Base-by-base conservation (phyloP, 176 grass and related monocot species). In the Poa pratensis region DNA sequence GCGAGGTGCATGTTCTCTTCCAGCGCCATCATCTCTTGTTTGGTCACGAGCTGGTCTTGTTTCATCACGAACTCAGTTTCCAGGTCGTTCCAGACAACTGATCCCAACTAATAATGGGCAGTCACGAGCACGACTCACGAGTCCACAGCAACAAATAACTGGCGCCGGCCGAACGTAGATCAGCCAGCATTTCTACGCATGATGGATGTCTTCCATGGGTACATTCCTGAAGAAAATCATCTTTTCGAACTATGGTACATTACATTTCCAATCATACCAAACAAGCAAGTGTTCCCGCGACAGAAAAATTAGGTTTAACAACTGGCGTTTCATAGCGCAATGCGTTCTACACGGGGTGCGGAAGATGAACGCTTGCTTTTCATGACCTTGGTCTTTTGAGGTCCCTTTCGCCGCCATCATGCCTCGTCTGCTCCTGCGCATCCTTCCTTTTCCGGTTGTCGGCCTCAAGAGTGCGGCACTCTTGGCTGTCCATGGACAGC, bases 401-500 rank as follows among this genome's bases (percentile, higher is more conserved):
- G 51, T 87, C 92, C 86, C 89, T 88, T 75, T 89, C 89, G 77
- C 63, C n/a, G 1, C 34, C 75, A 26, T 86, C 69, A 2, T 78
- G 13, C 45, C 71, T 81, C 72, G 69, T 49, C 9, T 88, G 19
- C 24, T 90, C 92, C 16, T 90, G 84, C 1, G 1, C 15, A 58
- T 90, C 86, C 69, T 84, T 94, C 73, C 90, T 91, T 85, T 91
- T 94, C 6, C 51, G 24, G 37, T 26, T 84, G 42, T 79, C 64
- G 2, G 6, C 58, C 75, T 91, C 85, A 5, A 37, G 82, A 16
- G 85, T 90, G 50, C 32, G 70, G 42, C 50, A 17, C 58, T 90
- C 90, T 40, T 85, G 83, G 43, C 81, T 91, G 66, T 91, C 88
- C n/a, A 91, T 82, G 26, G 91, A 92, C 85, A 94, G 54, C 54